A percentile compares a stretch with the other conserved stretches of the same genome.
phyloP scores from a whole-genome alignment of 176 grass and related monocot genomes.

The Eragrostis nindensis region DNA sequence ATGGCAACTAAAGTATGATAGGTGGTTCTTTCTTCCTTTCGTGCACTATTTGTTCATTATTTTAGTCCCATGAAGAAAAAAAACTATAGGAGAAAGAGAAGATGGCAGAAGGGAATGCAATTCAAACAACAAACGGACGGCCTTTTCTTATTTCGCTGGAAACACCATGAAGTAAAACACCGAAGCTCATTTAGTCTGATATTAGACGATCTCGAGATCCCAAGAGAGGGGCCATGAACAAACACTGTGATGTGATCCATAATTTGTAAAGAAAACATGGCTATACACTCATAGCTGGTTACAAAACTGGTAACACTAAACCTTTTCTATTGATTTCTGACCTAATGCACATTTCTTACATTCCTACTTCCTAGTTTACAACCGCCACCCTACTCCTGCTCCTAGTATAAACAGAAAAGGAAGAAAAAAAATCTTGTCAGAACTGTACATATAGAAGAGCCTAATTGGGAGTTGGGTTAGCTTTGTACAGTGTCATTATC shows the following conservation, averaged over 20 bases:
- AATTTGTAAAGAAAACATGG: conserved; percentile 21
- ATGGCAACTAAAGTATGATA: too few species aligned
- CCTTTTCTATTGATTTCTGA: conserved; percentile 43
- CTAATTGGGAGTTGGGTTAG: conserved; percentile 45
- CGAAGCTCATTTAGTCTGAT: neutral
- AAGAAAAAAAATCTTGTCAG: conserved; percentile 25
- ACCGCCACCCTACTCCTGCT: conserved; percentile 46
- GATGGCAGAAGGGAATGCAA: neutral
- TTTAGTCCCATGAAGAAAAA: too few species aligned
- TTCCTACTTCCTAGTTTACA: conserved; percentile 55
- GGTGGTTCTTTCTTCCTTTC: too few species aligned
- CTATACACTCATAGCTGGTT: conserved; percentile 28
- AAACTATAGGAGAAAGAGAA: neutral
- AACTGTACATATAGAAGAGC: conserved; percentile 56
- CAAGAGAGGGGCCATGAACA: neutral
- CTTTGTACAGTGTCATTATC: conserved; percentile 53
- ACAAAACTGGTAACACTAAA: conserved; percentile 39
- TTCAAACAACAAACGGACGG: neutral
- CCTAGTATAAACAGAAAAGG: conserved; percentile 43
- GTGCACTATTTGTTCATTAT: too few species aligned
- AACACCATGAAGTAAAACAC: neutral
- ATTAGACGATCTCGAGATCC: neutral
- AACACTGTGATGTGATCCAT: conserved; percentile 3
- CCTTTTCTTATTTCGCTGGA: neutral
- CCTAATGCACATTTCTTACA: conserved; percentile 32